These are phyloP conservation scores for Hypoxylon sp. DNA, from an alignment of 2,329 filamentous ascomycete genomes.

Conservation along the genomic window DNA sequence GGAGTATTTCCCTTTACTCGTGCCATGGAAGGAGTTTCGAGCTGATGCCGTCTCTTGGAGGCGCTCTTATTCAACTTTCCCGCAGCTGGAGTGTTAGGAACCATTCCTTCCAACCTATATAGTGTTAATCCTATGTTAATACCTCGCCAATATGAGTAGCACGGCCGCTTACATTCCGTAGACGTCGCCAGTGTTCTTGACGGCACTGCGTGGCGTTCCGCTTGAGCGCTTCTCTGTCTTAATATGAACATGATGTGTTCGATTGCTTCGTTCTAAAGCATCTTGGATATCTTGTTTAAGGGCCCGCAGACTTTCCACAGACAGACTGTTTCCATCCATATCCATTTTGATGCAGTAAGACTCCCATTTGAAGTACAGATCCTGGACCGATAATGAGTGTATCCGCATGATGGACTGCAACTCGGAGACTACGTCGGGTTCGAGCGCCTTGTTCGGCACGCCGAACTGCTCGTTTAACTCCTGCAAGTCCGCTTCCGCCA, in stretches of 20 bases:
- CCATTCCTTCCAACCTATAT: constrained; percentile 74
- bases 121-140: constrained; percentile 44
- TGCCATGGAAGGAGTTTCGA: constrained; percentile 64
- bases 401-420: constrained; percentile 88
- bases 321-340: constrained; percentile 79
- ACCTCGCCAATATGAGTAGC: constrained; percentile 8
- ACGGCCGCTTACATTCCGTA: constrained; percentile 79
- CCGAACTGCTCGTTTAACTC: constrained; percentile 69
- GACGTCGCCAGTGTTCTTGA: constrained; percentile 74
- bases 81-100: constrained; percentile 72
- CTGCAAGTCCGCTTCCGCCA: constrained; percentile 59
- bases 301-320: constrained; percentile 78
- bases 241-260: constrained; percentile 73
- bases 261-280: constrained; percentile 81
- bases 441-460: constrained; percentile 70
- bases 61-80: constrained; percentile 61
- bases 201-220: constrained; percentile 73
- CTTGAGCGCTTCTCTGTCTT: constrained; percentile 74
- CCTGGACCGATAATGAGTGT: constrained; percentile 84
- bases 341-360: constrained; percentile 97
- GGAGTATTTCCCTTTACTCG: constrained; percentile 62
- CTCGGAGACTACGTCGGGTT: constrained; percentile 84
- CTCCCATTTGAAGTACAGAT: constrained; percentile 99
- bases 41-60: constrained; percentile 56
- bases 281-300: constrained; percentile 93